Evolutionary conservation across 108 stramenopile species (phyloP), one percentile per base, ranked within the genome.

Genomic region (Nitzschia sp.): DNA sequence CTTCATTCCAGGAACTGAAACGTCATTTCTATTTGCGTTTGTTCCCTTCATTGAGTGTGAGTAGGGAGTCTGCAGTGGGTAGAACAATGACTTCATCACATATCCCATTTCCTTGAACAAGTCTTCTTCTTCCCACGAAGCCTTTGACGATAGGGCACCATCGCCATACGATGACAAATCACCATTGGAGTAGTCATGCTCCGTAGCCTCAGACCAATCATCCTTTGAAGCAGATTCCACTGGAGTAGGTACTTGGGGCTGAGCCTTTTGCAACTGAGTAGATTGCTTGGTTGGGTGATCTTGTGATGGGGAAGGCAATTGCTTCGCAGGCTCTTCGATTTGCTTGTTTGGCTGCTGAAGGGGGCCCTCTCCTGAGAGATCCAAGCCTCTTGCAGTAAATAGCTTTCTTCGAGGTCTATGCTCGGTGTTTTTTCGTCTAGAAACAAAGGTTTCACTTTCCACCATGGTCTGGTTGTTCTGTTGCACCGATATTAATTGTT

Each of bases 21-120:
- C 2, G 14, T 48, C 46, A 48, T 48, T 17, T 6, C 46, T 48
- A 5, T 15, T 17, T 6, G 46, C 6, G 2, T 17, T 6, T 17
- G 46, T 5, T 48, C 17, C 17, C 17, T 48, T 17, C 46, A 17
- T 48, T 17, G 46, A 48, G 17, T 48, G 46, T 17, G 14, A 17
- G n/a, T 48, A 17, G 14, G 14, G n/a, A 17, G n/a, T 2, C 17
- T 17, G 14, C 6, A 15, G 14, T 6, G 60, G 58, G 17, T 64
- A 43, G 54, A 72, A 72, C 17, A 72, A 46, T 0, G 41, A 22
- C n/a, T 72, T 63, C 46, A 48, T 48, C 70, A 71, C 62, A 29
- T 63, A 72, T 21, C 71, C 71, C 71, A 72, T 72, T 15, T 57
- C 29, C 10, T 53, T 54, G 20, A 57, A 54, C 10, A 72, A n/a